These are phyloP conservation scores for Pseudonectria buxi DNA, from an alignment of 2,329 filamentous ascomycete genomes.

Conservation along the genomic window DNA sequence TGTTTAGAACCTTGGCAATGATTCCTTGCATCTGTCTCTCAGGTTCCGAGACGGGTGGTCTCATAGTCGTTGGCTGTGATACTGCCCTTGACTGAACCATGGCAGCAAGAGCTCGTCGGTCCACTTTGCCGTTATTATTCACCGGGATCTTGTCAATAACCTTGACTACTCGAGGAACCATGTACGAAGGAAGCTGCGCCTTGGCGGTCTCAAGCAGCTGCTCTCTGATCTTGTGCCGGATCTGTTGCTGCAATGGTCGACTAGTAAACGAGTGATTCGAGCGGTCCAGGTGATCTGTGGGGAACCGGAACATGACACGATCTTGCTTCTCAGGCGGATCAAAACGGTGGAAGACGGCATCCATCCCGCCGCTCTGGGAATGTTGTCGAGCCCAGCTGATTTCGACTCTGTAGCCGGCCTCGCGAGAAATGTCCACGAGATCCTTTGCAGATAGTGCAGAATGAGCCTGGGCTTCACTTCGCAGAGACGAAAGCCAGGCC, in stretches of 20 bases:
- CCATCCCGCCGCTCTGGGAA: constrained; percentile 18
- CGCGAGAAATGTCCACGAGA: constrained; percentile 15
- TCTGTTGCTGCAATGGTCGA: constrained; percentile 2
- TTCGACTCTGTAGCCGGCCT: constrained; percentile 40
- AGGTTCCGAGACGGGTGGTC: too few relatives aligned
- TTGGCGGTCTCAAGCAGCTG: constrained; percentile 2
- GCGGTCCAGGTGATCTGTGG: constrained; percentile 4
- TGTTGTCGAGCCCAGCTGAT: constrained; percentile 36
- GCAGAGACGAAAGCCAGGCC: constrained; percentile 7
- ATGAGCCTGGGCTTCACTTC: background rate
- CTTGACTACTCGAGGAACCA: background rate
- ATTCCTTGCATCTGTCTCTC: constrained; percentile 12
- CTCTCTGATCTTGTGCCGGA: background rate
- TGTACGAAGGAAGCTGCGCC: constrained; percentile 4
- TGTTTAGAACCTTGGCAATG: background rate
- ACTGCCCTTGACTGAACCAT: too few relatives aligned
- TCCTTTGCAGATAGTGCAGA: constrained; percentile 11
- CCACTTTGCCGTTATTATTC: background rate
- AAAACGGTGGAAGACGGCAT: constrained; percentile 30
- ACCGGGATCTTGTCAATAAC: constrained; percentile 1
- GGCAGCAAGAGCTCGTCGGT: too few relatives aligned
- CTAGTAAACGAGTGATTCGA: background rate
- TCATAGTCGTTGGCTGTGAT: too few relatives aligned
- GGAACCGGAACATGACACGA: constrained; percentile 17
- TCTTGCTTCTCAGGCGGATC: constrained; percentile 4